Evolutionary conservation across 2,329 filamentous ascomycete genomes (phyloP).

Genomic region (Ceratocystis albifundus): DNA sequence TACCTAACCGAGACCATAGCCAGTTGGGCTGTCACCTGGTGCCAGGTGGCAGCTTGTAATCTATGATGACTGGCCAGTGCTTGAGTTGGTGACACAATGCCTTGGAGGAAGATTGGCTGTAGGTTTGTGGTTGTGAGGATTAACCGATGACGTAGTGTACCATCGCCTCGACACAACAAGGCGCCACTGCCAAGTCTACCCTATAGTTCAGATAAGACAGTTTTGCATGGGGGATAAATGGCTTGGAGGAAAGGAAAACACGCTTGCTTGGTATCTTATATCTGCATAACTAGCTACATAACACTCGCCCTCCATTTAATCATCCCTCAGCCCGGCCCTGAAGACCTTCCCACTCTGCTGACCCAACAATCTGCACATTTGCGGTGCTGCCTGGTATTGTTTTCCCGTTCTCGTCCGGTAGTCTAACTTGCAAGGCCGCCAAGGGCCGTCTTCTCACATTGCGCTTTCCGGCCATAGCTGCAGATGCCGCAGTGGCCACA

Average conservation of each 20-base stretch:
- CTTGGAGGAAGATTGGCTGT: too few relatives aligned
- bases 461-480: constrained; percentile 21
- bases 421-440: constrained; percentile 41
- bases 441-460: constrained; percentile 29
- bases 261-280: constrained; percentile 17
- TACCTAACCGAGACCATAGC: too few relatives aligned
- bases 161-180: not conserved
- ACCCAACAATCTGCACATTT: constrained; percentile 43
- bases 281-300: constrained; percentile 20
- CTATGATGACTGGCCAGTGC: too few relatives aligned
- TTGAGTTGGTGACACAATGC: too few relatives aligned
- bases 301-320: not conserved
- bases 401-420: constrained; percentile 40
- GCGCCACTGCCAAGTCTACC: not conserved
- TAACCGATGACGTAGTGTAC: not conserved
- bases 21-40: too few relatives aligned
- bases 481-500: constrained; percentile 27
- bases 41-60: too few relatives aligned
- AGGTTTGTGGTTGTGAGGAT: too few relatives aligned
- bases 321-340: constrained; percentile 34
- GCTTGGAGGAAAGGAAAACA: not conserved
- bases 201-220: too few relatives aligned
- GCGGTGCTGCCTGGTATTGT: constrained; percentile 30
- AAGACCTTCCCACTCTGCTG: constrained; percentile 44
- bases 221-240: too few relatives aligned